phyloP scores from a whole-genome alignment of 345 rosid species.

The Aegle marmelos region DNA sequence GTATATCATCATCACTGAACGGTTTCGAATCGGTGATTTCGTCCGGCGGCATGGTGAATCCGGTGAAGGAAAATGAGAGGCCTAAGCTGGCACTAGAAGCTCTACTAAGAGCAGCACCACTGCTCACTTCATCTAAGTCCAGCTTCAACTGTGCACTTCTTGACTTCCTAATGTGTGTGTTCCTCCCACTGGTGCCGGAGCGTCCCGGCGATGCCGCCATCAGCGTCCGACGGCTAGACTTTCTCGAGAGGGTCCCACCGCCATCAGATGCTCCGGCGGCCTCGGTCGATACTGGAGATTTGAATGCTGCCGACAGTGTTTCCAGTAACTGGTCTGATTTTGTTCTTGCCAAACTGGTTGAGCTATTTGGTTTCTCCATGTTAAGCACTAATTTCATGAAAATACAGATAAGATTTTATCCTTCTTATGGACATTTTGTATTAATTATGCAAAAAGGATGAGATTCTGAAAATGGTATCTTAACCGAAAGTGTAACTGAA shows the following conservation, averaged over 20 bases:
- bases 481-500: too few species aligned
- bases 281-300: slow-evolving; percentile 44
- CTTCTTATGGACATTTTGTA: not conserved
- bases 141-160: slow-evolving; percentile 79
- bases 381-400: too few species aligned
- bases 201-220: slow-evolving; percentile 66
- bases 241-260: slow-evolving; percentile 51
- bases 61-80: slow-evolving; percentile 89
- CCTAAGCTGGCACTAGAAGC: slow-evolving; percentile 97
- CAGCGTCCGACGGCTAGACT: slow-evolving; percentile 62
- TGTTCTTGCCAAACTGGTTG: slow-evolving; percentile 61
- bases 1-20: slow-evolving; percentile 84
- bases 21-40: slow-evolving; percentile 74
- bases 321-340: slow-evolving; percentile 81
- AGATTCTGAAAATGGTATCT: not conserved
- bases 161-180: slow-evolving; percentile 77
- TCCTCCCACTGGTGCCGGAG: slow-evolving; percentile 38
- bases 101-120: slow-evolving; percentile 88
- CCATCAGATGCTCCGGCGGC: slow-evolving; percentile 23
- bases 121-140: slow-evolving; percentile 72
- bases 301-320: slow-evolving; percentile 66
- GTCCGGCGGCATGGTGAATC: slow-evolving; percentile 81
- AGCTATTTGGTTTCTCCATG: slow-evolving; percentile 49
- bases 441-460: not conserved
- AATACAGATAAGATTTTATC: not conserved